Conservation (phyloP, 73 alveolate genomes). For the Paramecium tetraurelia region DNA sequence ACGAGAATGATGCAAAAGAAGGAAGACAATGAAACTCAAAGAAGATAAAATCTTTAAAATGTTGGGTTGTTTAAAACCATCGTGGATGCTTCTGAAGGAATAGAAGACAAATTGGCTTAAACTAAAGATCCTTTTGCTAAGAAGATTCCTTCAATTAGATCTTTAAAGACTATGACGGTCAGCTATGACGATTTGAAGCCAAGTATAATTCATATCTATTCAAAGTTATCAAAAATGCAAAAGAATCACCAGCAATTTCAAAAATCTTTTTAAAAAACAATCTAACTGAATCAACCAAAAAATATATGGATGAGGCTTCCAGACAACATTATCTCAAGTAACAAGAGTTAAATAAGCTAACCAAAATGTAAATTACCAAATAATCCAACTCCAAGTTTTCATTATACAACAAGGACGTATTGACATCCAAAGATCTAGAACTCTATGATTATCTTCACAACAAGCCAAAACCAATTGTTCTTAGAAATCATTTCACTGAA, state of each 20-base stretch:
- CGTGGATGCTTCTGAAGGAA: slow-evolving; percentile 33
- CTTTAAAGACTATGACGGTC: background rate
- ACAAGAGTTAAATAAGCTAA: background rate
- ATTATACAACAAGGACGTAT: background rate
- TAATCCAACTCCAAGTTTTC: background rate
- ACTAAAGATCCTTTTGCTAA: background rate
- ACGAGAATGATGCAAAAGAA: slow-evolving; percentile 8
- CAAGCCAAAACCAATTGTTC: background rate
- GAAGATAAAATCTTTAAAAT: background rate
- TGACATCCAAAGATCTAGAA: background rate
- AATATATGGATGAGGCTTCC: background rate
- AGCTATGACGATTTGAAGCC: background rate
- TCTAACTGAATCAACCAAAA: background rate
- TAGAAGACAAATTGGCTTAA: background rate
- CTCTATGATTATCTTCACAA: background rate
- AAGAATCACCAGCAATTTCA: background rate
- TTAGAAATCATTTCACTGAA: background rate
- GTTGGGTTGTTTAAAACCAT: slow-evolving; percentile 23
- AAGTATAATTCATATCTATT: background rate
- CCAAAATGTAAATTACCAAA: background rate
- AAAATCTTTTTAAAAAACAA: background rate
- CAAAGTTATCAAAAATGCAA: background rate
- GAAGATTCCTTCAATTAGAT: background rate
- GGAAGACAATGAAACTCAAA: background rate
- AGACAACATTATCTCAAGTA: background rate